phyloP scores from a whole-genome alignment of 2,329 filamentous ascomycete species.

The Pochonia chlamydosporia region DNA sequence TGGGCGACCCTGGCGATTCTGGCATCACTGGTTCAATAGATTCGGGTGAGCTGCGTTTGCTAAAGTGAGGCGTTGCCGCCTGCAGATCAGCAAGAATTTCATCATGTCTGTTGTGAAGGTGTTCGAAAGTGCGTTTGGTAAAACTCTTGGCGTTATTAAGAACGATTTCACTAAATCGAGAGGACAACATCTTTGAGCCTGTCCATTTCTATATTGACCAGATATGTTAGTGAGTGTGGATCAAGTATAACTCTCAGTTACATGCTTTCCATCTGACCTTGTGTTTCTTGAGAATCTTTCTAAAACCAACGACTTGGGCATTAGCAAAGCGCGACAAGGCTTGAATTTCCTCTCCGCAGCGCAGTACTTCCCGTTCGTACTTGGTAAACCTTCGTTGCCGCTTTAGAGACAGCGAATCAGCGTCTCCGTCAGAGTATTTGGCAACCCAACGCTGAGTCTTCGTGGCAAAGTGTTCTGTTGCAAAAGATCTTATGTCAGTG shows the following conservation, averaged over 20 bases:
- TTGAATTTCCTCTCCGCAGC: slow-evolving; percentile 65
- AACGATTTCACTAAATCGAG: slow-evolving; percentile 61
- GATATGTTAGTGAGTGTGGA: background rate
- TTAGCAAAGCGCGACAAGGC: slow-evolving; percentile 65
- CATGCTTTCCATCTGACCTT: slow-evolving; percentile 41
- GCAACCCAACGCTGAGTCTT: slow-evolving; percentile 42
- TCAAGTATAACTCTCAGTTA: too few species aligned
- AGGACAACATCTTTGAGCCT: slow-evolving; percentile 58
- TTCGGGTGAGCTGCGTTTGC: slow-evolving; percentile 33
- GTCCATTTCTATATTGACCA: slow-evolving; percentile 64
- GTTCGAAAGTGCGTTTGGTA: slow-evolving; percentile 57
- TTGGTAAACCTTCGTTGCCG: slow-evolving; percentile 47
- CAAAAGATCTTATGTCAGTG: slow-evolving; percentile 6
- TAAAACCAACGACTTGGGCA: slow-evolving; percentile 70
- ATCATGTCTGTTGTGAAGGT: slow-evolving; percentile 44
- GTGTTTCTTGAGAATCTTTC: slow-evolving; percentile 83
- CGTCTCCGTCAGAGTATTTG: slow-evolving; percentile 33
- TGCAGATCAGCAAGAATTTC: slow-evolving; percentile 43
- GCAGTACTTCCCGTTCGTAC: slow-evolving; percentile 45
- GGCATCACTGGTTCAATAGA: slow-evolving; percentile 18
- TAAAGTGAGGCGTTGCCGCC: slow-evolving; percentile 35
- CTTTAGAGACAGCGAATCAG: slow-evolving; percentile 32
- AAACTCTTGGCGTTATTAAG: slow-evolving; percentile 65
- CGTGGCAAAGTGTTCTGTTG: slow-evolving; percentile 41
- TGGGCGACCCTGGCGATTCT: slow-evolving; percentile 1